These are phyloP conservation scores for Beauveria caledonica DNA, from an alignment of 2,329 filamentous ascomycete genomes.

Conservation along the genomic window DNA sequence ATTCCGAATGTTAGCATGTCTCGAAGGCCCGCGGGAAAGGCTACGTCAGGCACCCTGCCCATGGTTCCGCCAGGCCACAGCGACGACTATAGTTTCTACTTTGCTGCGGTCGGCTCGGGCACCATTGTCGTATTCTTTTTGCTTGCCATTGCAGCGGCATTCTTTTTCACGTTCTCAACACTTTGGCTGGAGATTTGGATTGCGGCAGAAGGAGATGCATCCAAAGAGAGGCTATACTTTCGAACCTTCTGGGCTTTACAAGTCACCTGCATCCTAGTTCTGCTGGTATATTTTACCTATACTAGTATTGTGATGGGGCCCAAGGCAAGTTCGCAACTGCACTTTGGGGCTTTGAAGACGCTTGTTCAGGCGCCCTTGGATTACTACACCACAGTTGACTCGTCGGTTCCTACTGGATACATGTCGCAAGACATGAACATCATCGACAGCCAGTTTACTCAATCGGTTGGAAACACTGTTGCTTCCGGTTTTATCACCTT, in stretches of 20 bases:
- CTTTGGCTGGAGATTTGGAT: constrained; percentile 6
- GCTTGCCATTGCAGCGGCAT: neutral
- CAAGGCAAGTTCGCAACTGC: constrained; percentile 2
- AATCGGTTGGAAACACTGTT: neutral
- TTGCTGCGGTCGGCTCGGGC: neutral
- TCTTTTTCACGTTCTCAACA: neutral
- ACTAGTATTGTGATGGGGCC: constrained; percentile 2
- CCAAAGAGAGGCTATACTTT: neutral
- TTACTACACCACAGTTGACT: constrained; percentile 7
- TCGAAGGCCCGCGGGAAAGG: neutral
- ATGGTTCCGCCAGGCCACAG: neutral
- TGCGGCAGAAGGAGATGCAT: neutral
- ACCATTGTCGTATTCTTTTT: neutral
- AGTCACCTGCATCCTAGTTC: neutral
- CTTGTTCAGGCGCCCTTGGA: constrained; percentile 1
- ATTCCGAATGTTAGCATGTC: no score
- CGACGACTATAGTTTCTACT: constrained; percentile 6
- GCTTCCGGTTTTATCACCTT: neutral
- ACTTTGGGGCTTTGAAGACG: neutral
- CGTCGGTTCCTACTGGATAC: constrained; percentile 8
- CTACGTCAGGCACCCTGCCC: neutral
- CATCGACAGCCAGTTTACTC: constrained; percentile 1
- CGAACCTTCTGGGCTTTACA: neutral
- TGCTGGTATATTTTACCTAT: constrained; percentile 4
- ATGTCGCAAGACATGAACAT: constrained; percentile 8